These are phyloP conservation scores for Naganishia onofrii DNA, from an alignment of 768 basidiomycete species.

Conservation along the genomic window DNA sequence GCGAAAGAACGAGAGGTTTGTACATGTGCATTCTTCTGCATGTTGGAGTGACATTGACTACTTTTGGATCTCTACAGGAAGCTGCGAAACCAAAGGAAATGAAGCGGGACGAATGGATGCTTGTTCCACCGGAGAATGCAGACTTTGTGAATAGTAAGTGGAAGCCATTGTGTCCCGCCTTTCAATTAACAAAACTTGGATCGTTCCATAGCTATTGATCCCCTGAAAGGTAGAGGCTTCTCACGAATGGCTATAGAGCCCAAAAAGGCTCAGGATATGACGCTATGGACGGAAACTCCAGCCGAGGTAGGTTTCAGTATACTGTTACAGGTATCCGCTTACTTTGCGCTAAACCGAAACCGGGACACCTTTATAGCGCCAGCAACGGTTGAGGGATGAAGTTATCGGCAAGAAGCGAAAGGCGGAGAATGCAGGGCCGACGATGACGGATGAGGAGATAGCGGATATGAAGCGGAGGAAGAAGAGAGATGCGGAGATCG, in stretches of 20 bases:
- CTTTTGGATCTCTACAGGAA: conserved; percentile 56
- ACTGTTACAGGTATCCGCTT: background rate
- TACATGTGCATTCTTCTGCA: background rate
- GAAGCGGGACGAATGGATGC: conserved; percentile 96
- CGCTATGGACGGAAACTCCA: conserved; percentile 96
- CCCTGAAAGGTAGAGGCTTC: conserved; percentile 78
- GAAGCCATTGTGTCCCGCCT: background rate
- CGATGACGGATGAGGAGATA: conserved; percentile 54
- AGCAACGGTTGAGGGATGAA: conserved; percentile 88
- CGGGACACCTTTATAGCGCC: no score
- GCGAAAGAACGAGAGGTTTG: conserved; percentile 63
- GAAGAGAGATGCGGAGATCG: conserved; percentile 65
- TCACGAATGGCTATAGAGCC: conserved; percentile 54
- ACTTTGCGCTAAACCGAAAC: no score
- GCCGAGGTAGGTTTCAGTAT: conserved; percentile 58
- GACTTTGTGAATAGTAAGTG: conserved; percentile 70
- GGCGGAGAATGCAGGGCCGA: conserved; percentile 55
- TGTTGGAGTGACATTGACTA: background rate
- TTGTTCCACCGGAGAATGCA: conserved; percentile 80
- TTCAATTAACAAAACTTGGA: background rate
- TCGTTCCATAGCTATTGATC: conserved; percentile 67
- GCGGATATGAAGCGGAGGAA: conserved; percentile 61
- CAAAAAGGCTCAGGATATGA: conserved; percentile 58
- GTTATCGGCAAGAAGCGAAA: conserved; percentile 80
- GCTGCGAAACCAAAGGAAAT: conserved; percentile 71